A percentile compares a stretch with the other conserved stretches of the same genome.
Conservation (phyloP, 345 rosid species). For the Aquilaria sinensis region DNA sequence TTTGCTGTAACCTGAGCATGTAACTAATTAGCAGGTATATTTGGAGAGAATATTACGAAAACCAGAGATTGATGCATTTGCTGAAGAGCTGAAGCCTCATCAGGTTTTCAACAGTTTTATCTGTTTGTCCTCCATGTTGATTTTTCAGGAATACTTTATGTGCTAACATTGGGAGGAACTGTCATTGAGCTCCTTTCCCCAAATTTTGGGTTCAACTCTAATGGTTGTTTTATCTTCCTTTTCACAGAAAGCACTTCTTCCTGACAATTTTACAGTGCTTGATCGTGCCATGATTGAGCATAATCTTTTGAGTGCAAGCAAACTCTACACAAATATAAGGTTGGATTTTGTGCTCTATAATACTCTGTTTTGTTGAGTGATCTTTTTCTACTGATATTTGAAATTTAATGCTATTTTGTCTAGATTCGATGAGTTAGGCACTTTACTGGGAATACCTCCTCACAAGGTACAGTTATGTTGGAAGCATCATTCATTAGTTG, state of each 20-base stretch:
- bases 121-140: constrained; percentile 2
- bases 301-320: constrained; percentile 94
- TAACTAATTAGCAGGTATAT: constrained; percentile 57
- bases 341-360: constrained; percentile 12
- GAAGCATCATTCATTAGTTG: too few species aligned
- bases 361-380: constrained; percentile 1
- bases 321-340: constrained; percentile 96
- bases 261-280: constrained; percentile 91
- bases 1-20: constrained; percentile 6
- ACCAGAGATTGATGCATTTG: constrained; percentile 95
- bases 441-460: constrained; percentile 91
- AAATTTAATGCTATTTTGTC: background rate
- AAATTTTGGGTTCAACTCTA: background rate
- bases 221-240: constrained; percentile 13
- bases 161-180: too few species aligned
- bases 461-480: constrained; percentile 42
- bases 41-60: constrained; percentile 89
- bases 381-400: background rate
- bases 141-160: constrained; percentile 7
- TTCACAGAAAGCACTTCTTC: constrained; percentile 82
- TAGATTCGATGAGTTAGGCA: constrained; percentile 95
- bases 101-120: constrained; percentile 45
- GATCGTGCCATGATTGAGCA: constrained; percentile 99
- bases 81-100: constrained; percentile 90
- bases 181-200: too few species aligned